Conservation (phyloP, 2,329 filamentous ascomycete species). For the Calonectria pteridis region DNA sequence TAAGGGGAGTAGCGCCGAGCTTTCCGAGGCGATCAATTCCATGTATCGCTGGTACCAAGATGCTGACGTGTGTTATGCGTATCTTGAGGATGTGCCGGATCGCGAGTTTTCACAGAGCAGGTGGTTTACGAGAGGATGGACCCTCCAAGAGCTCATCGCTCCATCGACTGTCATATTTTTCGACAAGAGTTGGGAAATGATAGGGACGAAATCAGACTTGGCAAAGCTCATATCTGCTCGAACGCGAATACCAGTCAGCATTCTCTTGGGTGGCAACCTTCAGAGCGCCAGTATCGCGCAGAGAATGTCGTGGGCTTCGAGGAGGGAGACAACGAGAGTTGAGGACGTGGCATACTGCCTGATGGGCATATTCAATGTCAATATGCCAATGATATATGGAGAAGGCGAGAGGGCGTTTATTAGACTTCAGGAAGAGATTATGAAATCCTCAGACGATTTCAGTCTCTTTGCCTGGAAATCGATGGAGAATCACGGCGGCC, state of each 20-base stretch:
- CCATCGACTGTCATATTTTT: not conserved
- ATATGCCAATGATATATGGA: conserved; percentile 48
- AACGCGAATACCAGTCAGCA: not conserved
- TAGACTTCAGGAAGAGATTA: conserved; percentile 48
- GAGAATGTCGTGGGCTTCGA: conserved; percentile 48
- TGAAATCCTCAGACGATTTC: conserved; percentile 10
- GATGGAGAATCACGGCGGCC: not conserved
- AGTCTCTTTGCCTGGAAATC: not conserved
- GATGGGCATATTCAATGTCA: conserved; percentile 46
- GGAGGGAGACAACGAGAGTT: conserved; percentile 37
- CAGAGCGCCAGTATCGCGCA: not conserved
- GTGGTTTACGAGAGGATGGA: not conserved
- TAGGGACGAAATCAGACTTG: not conserved
- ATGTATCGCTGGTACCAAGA: not conserved
- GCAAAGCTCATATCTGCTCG: not conserved
- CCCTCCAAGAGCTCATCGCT: not conserved
- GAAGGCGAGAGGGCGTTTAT: conserved; percentile 42
- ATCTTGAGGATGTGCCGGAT: not conserved
- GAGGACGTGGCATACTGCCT: conserved; percentile 48
- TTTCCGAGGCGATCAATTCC: not conserved
- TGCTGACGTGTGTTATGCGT: not conserved
- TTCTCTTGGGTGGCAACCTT: not conserved
- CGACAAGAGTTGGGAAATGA: not conserved
- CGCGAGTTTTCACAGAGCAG: not conserved
- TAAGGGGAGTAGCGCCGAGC: not conserved